Conservation (phyloP, 768 basidiomycete genomes). For the Macrolepiota fuliginosa region DNA sequence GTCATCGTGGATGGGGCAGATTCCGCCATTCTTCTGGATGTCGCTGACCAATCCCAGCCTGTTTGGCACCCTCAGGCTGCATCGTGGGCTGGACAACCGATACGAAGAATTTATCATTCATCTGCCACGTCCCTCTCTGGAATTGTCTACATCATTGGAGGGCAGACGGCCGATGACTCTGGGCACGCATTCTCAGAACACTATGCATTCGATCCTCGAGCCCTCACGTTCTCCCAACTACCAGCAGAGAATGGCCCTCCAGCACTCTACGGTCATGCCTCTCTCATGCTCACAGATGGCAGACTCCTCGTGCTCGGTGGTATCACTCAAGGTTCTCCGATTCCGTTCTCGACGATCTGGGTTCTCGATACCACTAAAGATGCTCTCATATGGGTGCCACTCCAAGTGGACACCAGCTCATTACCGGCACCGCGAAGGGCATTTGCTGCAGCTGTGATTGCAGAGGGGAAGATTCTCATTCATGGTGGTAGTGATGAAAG, state of each 20-base stretch:
- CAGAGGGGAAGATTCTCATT: conserved; percentile 59
- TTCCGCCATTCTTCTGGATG: conserved; percentile 59
- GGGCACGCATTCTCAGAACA: conserved; percentile 58
- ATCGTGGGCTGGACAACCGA: conserved; percentile 65
- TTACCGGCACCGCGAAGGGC: conserved; percentile 60
- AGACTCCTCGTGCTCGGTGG: conserved; percentile 77
- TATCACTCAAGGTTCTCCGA: conserved; percentile 44
- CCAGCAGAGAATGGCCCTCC: conserved; percentile 58
- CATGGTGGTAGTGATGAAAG: conserved; percentile 73
- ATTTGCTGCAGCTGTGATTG: conserved; percentile 53
- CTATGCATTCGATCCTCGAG: conserved; percentile 55
- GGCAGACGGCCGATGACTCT: conserved; percentile 81
- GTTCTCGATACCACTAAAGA: conserved; percentile 54
- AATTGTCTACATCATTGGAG: conserved; percentile 71
- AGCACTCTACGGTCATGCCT: conserved; percentile 70
- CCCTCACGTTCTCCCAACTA: conserved; percentile 51
- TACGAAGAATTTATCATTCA: conserved; percentile 76
- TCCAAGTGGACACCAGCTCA: conserved; percentile 33
- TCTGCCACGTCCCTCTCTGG: conserved; percentile 46
- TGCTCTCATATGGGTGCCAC: conserved; percentile 46
- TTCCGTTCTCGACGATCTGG: conserved; percentile 63
- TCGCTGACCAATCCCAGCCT: conserved; percentile 35
- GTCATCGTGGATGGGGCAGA: conserved; percentile 53
- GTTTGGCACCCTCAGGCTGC: conserved; percentile 44
- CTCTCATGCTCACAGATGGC: conserved; percentile 67